These are phyloP conservation scores for Gelatoporia subvermispora DNA, from an alignment of 768 basidiomycete species.

Conservation along the genomic window DNA sequence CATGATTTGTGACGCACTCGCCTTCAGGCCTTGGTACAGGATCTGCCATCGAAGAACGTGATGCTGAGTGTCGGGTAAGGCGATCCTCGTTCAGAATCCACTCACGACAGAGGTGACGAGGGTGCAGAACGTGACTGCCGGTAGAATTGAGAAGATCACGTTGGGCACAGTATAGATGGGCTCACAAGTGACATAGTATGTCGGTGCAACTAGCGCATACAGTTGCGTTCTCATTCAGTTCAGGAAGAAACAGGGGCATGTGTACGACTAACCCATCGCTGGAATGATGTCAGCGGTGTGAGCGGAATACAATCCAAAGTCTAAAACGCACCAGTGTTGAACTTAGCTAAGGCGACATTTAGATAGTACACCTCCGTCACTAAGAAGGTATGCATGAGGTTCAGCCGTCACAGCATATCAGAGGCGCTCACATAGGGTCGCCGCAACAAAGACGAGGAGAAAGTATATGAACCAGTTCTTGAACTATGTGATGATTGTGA, in stretches of 20 bases:
- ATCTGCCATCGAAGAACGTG: conserved; percentile 40
- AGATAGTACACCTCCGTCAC: conserved; percentile 90
- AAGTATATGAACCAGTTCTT: conserved; percentile 89
- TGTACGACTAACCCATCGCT: conserved; percentile 53
- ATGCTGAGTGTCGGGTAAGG: neutral
- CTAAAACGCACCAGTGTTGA: conserved; percentile 67
- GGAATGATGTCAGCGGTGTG: conserved; percentile 3
- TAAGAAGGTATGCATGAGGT: conserved; percentile 16
- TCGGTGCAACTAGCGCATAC: conserved; percentile 57
- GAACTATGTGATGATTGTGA: conserved; percentile 47
- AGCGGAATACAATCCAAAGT: neutral
- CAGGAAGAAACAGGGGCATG: neutral
- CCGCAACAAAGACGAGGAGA: conserved; percentile 68
- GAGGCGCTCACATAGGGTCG: conserved; percentile 59
- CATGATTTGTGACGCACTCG: conserved; percentile 70
- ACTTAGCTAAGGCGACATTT: conserved; percentile 87
- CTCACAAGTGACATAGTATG: conserved; percentile 77
- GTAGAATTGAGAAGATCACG: conserved; percentile 1
- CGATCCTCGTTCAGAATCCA: conserved; percentile 4
- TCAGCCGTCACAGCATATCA: neutral
- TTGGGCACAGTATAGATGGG: conserved; percentile 4
- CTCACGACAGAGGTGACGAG: conserved; percentile 74
- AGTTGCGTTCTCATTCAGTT: conserved; percentile 16
- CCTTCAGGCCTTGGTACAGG: conserved; percentile 81
- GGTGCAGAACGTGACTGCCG: conserved; percentile 71